phyloP scores from a whole-genome alignment of 2,329 filamentous ascomycete species.

The Verticillium nubilum region DNA sequence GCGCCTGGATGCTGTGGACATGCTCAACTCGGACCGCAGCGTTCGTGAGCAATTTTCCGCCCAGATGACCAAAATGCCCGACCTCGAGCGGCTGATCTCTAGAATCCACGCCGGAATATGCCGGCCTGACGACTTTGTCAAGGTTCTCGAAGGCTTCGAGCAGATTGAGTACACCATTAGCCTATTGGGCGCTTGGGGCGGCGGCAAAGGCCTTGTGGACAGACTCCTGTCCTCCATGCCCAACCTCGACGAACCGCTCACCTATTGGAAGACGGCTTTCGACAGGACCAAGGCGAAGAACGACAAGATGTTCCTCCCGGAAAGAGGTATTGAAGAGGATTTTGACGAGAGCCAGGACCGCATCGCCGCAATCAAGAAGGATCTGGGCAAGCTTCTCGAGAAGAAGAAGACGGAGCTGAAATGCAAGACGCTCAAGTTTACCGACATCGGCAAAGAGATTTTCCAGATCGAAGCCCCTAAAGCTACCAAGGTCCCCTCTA shows the following conservation, averaged over 20 bases:
- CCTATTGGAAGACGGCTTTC: conserved; percentile 89
- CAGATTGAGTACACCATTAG: conserved; percentile 94
- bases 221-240: conserved; percentile 83
- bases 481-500: conserved; percentile 73
- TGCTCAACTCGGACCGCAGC: conserved; percentile 75
- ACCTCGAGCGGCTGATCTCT: conserved; percentile 89
- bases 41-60: conserved; percentile 84
- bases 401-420: conserved; percentile 68
- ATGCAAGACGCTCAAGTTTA: conserved; percentile 67
- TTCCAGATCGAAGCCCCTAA: conserved; percentile 94
- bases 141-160: conserved; percentile 91
- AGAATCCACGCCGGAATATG: conserved; percentile 90
- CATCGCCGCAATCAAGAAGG: conserved; percentile 69
- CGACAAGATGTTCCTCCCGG: conserved; percentile 77
- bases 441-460: conserved; percentile 91
- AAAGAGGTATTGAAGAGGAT: conserved; percentile 81
- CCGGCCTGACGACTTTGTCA: conserved; percentile 85
- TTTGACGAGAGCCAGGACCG: conserved; percentile 79
- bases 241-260: conserved; percentile 65
- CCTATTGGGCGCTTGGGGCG: conserved; percentile 66
- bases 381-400: conserved; percentile 67
- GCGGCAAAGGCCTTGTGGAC: conserved; percentile 78
- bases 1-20: conserved; percentile 87
- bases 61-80: conserved; percentile 85
- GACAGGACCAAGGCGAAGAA: conserved; percentile 75